Evolutionary conservation across 352 stramenopile species (phyloP).

Genomic region (Pythium apleroticum): DNA sequence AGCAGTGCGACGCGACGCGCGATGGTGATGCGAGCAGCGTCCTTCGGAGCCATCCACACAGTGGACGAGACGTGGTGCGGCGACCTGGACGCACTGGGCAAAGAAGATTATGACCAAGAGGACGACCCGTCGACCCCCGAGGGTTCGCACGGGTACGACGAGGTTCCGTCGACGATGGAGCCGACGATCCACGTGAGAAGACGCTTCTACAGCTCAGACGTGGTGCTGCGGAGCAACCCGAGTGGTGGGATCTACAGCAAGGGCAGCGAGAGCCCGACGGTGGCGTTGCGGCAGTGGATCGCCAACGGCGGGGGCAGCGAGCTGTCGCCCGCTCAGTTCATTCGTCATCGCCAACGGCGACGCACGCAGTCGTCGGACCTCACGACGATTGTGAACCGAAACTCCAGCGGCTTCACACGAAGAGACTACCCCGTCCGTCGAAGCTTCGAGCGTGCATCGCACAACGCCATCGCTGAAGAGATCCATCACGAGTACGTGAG

Average conservation of each 20-base stretch:
- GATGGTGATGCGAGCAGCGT: conserved; percentile 17
- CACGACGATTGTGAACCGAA: conserved; percentile 1
- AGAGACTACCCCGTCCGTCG: conserved; percentile 3
- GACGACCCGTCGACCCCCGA: conserved; percentile 3
- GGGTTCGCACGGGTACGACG: conserved; percentile 2
- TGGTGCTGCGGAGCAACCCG: conserved; percentile 34
- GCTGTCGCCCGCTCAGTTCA: conserved; percentile 21
- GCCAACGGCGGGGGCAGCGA: conserved; percentile 9
- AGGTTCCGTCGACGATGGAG: neutral
- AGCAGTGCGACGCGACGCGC: neutral
- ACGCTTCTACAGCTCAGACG: conserved; percentile 63
- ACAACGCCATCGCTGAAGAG: conserved; percentile 19
- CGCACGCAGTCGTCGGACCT: conserved; percentile 21
- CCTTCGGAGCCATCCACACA: conserved; percentile 9
- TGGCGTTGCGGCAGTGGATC: conserved; percentile 31
- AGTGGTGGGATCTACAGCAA: conserved; percentile 20
- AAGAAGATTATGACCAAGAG: neutral
- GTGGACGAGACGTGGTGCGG: conserved; percentile 10
- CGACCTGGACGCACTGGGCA: neutral
- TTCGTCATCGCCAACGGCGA: conserved; percentile 24
- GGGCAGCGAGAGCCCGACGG: conserved; percentile 22
- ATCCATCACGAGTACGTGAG: conserved; percentile 18
- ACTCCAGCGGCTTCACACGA: neutral
- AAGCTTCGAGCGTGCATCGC: conserved; percentile 11
- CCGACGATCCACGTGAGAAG: conserved; percentile 30